phyloP scores from a whole-genome alignment of 2,329 filamentous ascomycete genomes.

The Septoria petroselini region DNA sequence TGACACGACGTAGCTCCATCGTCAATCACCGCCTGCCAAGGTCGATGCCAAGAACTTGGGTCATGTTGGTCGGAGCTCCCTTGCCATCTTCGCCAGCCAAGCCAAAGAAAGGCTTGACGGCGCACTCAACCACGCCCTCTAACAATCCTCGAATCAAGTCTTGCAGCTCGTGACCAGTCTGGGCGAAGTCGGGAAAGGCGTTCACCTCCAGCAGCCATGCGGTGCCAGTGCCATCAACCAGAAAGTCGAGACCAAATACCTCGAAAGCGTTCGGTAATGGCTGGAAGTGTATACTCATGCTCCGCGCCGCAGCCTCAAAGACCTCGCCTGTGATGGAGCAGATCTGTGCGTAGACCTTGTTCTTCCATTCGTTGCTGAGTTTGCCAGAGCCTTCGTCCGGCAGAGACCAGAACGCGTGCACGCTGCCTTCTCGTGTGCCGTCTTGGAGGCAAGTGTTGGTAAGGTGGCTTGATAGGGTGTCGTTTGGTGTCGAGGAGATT shows the following conservation, averaged over 20 bases:
- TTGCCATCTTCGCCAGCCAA: conserved; percentile 20
- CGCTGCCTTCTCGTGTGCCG: conserved; percentile 58
- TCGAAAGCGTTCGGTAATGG: conserved; percentile 85
- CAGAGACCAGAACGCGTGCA: conserved; percentile 72
- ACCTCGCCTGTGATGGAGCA: conserved; percentile 68
- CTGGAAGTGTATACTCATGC: conserved; percentile 89
- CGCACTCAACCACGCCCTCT: conserved; percentile 66
- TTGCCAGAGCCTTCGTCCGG: conserved; percentile 39
- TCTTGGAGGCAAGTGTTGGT: conserved; percentile 92
- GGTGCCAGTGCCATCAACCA: conserved; percentile 64
- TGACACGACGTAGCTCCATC: too few species aligned
- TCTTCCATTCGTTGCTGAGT: conserved; percentile 48
- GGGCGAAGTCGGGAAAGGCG: conserved; percentile 91
- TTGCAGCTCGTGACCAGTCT: conserved; percentile 75
- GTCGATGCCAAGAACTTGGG: conserved; percentile 47
- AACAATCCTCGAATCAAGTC: conserved; percentile 74
- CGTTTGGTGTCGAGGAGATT: conserved; percentile 37
- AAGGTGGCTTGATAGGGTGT: conserved; percentile 70
- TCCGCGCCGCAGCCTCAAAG: conserved; percentile 81
- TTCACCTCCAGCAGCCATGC: conserved; percentile 88
- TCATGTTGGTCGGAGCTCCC: too few species aligned
- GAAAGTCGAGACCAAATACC: conserved; percentile 84
- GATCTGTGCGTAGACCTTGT: conserved; percentile 70
- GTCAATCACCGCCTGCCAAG: conserved; percentile 40
- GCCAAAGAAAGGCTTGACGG: conserved; percentile 65